These are phyloP conservation scores for Ricinus communis DNA, from an alignment of 345 rosid genomes.

Conservation along the genomic window DNA sequence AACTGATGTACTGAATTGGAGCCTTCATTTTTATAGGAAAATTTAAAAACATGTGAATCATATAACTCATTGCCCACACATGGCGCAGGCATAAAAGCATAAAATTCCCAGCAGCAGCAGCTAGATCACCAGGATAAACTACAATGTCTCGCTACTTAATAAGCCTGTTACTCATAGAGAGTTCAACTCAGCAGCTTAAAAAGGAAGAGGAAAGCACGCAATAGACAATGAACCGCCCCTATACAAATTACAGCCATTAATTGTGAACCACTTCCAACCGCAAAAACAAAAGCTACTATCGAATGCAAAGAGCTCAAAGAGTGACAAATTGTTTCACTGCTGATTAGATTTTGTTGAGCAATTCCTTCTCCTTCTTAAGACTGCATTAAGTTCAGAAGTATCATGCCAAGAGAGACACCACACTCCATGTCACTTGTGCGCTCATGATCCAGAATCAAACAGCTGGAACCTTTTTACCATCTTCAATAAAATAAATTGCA, in stretches of 20 bases:
- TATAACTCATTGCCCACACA: neutral
- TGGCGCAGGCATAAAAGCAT: neutral
- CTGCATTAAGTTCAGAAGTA: slow-evolving; percentile 2
- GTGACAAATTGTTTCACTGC: slow-evolving; percentile 5
- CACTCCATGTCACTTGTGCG: neutral
- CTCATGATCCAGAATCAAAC: slow-evolving; percentile 40
- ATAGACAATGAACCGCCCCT: slow-evolving; percentile 7
- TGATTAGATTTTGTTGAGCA: neutral
- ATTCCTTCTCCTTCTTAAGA: neutral
- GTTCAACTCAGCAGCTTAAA: slow-evolving; percentile 4
- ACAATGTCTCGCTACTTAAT: neutral
- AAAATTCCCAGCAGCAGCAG: neutral
- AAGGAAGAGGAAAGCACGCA: neutral
- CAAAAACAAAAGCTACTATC: neutral
- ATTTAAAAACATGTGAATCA: neutral
- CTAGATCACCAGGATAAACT: slow-evolving; percentile 3
- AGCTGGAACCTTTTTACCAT: slow-evolving; percentile 84
- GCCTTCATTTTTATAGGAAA: neutral
- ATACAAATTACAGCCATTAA: slow-evolving; percentile 6
- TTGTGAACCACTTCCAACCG: neutral
- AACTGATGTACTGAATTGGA: neutral
- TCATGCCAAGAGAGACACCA: neutral
- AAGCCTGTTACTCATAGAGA: neutral
- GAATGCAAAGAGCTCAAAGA: neutral
- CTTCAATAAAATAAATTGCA: slow-evolving; percentile 86